Conservation (phyloP, 2,329 filamentous ascomycete species). For the Blumeria hordei region DNA sequence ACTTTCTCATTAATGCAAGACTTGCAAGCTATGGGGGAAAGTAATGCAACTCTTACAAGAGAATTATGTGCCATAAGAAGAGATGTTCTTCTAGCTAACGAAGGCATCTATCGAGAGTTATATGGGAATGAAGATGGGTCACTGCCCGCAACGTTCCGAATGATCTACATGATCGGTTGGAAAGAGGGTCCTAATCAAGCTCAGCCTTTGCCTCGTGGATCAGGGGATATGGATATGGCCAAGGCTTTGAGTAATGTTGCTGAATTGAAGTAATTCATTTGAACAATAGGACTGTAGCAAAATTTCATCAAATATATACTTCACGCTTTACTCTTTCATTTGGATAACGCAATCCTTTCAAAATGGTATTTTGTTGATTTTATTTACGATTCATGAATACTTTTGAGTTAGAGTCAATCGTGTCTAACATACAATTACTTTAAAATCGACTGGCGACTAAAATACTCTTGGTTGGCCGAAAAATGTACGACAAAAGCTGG, state of each 20-base stretch:
- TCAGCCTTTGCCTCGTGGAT: constrained; percentile 60
- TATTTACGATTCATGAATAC: too few relatives aligned
- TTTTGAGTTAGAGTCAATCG: too few relatives aligned
- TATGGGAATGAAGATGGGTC: constrained; percentile 60
- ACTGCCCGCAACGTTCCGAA: constrained; percentile 73
- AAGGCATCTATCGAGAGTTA: constrained; percentile 69
- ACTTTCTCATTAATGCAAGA: constrained; percentile 81
- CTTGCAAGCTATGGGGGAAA: constrained; percentile 88
- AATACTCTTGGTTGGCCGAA: too few relatives aligned
- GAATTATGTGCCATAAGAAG: constrained; percentile 55
- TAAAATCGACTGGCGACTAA: too few relatives aligned
- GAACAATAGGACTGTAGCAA: too few relatives aligned
- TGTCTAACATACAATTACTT: too few relatives aligned
- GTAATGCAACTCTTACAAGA: constrained; percentile 66
- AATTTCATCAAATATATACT: too few relatives aligned
- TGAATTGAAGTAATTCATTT: too few relatives aligned
- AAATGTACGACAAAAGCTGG: too few relatives aligned
- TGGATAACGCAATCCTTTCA: too few relatives aligned
- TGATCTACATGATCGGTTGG: constrained; percentile 99
- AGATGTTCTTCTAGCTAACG: constrained; percentile 68
- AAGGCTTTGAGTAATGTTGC: constrained; percentile 34
- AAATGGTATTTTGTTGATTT: too few relatives aligned
- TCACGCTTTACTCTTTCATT: too few relatives aligned
- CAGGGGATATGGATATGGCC: constrained; percentile 68
- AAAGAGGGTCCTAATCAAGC: constrained; percentile 60